These are phyloP conservation scores for Lachnellula willkommii DNA, from an alignment of 2,329 filamentous ascomycete genomes.

Conservation along the genomic window DNA sequence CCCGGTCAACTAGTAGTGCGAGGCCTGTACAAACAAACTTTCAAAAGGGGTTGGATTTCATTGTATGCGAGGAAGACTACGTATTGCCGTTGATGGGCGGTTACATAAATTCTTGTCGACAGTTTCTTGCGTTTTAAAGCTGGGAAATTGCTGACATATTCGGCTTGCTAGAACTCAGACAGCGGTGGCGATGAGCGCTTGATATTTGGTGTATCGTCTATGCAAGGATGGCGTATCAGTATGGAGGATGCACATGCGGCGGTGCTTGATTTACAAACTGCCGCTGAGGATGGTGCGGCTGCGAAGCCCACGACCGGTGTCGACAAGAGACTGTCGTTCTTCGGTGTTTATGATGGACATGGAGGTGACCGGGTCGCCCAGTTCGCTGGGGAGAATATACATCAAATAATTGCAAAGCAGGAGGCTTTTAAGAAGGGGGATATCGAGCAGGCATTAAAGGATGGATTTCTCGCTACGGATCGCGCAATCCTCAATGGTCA, in stretches of 20 bases:
- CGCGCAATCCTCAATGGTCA: slow-evolving; percentile 91
- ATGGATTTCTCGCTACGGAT: slow-evolving; percentile 94
- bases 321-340: slow-evolving; percentile 77
- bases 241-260: slow-evolving; percentile 97
- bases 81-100: neutral
- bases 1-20: neutral
- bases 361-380: slow-evolving; percentile 94
- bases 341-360: slow-evolving; percentile 96
- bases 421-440: slow-evolving; percentile 87
- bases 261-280: slow-evolving; percentile 75
- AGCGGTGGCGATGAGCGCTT: slow-evolving; percentile 89
- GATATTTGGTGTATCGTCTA: slow-evolving; percentile 90
- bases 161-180: slow-evolving; percentile 64
- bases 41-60: neutral
- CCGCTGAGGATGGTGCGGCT: slow-evolving; percentile 40
- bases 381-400: slow-evolving; percentile 87
- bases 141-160: slow-evolving; percentile 25
- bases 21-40: neutral
- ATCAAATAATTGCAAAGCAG: slow-evolving; percentile 92
- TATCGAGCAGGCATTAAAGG: slow-evolving; percentile 92
- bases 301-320: slow-evolving; percentile 52
- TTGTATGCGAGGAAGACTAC: neutral
- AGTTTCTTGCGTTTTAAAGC: neutral
- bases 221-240: slow-evolving; percentile 99
- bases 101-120: neutral